These are phyloP conservation scores for Arachis stenosperma DNA, from an alignment of 306 rosid species.

Conservation along the genomic window DNA sequence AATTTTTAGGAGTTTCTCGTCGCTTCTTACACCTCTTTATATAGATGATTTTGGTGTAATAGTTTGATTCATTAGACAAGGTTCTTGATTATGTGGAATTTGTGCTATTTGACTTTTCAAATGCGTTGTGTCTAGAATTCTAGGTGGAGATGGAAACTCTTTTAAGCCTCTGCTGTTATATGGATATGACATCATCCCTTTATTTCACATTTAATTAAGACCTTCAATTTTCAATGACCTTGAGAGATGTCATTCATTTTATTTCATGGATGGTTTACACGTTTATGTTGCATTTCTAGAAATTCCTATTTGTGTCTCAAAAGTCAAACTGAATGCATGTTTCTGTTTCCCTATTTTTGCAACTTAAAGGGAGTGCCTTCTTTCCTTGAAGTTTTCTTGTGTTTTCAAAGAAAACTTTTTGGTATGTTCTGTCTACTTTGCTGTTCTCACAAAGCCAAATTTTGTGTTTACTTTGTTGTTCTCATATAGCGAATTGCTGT, in stretches of 20 bases:
- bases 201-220: constrained; percentile 21
- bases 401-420: constrained; percentile 21
- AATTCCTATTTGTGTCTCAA: not conserved
- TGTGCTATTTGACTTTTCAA: constrained; percentile 1
- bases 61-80: not conserved
- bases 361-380: constrained; percentile 6
- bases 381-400: constrained; percentile 16
- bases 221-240: not conserved
- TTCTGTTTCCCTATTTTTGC: not conserved
- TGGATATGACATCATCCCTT: constrained; percentile 17
- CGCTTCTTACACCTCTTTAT: constrained; percentile 9
- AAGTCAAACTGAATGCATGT: not conserved
- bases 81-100: constrained; percentile 3
- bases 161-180: not conserved
- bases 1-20: not conserved
- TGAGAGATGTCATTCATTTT: constrained; percentile 18
- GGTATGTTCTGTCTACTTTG: constrained; percentile 13
- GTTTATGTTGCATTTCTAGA: not conserved
- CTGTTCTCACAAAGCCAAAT: constrained; percentile 30
- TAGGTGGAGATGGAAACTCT: not conserved
- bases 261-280: constrained; percentile 2
- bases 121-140: not conserved
- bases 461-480: constrained; percentile 22
- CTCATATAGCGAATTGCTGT: constrained; percentile 24
- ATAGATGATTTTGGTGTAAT: not conserved